These are phyloP conservation scores for Vigna unguiculata DNA, from an alignment of 306 rosid species.

Conservation along the genomic window DNA sequence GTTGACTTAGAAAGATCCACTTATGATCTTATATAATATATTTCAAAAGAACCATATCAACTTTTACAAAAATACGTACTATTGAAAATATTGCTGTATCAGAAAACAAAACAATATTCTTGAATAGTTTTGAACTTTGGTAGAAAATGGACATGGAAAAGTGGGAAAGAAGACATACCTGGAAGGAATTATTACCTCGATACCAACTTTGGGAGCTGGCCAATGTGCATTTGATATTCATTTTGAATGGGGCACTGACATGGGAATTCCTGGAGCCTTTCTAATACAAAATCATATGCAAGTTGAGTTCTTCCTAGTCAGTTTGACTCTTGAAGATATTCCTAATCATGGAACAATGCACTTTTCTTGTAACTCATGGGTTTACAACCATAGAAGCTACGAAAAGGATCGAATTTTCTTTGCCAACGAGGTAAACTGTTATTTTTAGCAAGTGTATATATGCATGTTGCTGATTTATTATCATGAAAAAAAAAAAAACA, in stretches of 20 bases:
- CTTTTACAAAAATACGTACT: too few relatives aligned
- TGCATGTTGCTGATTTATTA: too few relatives aligned
- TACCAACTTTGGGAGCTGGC: slow-evolving; percentile 51
- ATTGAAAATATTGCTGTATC: too few relatives aligned
- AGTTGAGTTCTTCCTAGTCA: slow-evolving; percentile 61
- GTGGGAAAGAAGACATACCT: slow-evolving; percentile 55
- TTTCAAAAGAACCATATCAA: too few relatives aligned
- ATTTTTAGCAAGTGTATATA: not conserved
- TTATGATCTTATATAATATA: too few relatives aligned
- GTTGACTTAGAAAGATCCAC: not conserved
- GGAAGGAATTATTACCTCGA: slow-evolving; percentile 47
- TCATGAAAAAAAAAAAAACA: too few relatives aligned
- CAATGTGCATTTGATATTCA: slow-evolving; percentile 52
- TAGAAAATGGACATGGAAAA: slow-evolving; percentile 59
- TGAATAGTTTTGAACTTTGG: not conserved
- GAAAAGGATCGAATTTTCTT: slow-evolving; percentile 66
- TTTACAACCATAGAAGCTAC: slow-evolving; percentile 51
- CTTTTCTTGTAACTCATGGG: slow-evolving; percentile 78
- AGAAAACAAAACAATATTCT: too few relatives aligned
- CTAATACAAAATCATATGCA: slow-evolving; percentile 52
- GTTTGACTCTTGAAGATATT: slow-evolving; percentile 63
- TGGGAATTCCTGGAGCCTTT: slow-evolving; percentile 75
- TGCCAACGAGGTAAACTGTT: slow-evolving; percentile 54
- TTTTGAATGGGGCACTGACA: slow-evolving; percentile 55
- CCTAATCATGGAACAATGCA: slow-evolving; percentile 55